Percentiles rank a stretch among this genome's conserved stretches.
These are phyloP conservation scores for Starmerella sirachaensis DNA, from an alignment of 805 yeast species.

Conservation along the genomic window DNA sequence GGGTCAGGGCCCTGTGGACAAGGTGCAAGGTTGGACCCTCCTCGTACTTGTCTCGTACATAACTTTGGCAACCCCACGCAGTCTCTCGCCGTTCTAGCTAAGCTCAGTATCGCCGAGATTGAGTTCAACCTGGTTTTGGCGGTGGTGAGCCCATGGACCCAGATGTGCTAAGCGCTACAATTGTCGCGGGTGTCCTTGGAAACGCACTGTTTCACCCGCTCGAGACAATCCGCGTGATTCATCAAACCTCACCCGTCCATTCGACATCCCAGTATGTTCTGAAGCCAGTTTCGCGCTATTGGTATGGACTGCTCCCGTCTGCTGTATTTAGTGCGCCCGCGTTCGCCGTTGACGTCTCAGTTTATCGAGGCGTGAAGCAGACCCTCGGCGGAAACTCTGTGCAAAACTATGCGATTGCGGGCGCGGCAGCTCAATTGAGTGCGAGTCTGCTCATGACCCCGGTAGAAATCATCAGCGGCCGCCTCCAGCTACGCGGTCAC, in stretches of 20 bases:
- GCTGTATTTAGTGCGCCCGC: constrained; percentile 31
- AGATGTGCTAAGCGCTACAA: constrained; percentile 4
- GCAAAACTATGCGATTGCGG: constrained; percentile 26
- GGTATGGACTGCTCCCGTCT: constrained; percentile 30
- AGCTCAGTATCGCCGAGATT: too few species aligned
- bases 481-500: constrained; percentile 24
- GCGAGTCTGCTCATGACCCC: constrained; percentile 31
- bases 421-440: constrained; percentile 29
- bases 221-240: constrained; percentile 32
- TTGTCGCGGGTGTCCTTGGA: constrained; percentile 4
- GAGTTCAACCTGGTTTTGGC: too few species aligned
- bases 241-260: constrained; percentile 29
- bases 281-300: constrained; percentile 23
- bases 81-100: too few species aligned
- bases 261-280: constrained; percentile 27
- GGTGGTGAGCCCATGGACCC: constrained; percentile 9
- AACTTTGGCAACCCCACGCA: too few species aligned
- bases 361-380: constrained; percentile 28
- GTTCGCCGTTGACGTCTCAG: constrained; percentile 28
- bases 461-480: constrained; percentile 32
- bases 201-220: constrained; percentile 30
- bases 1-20: too few species aligned
- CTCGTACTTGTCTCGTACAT: too few species aligned
- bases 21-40: too few species aligned
- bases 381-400: constrained; percentile 25